Base-by-base conservation (phyloP, 2,329 filamentous ascomycete species). In the Diaporthe batatas region DNA sequence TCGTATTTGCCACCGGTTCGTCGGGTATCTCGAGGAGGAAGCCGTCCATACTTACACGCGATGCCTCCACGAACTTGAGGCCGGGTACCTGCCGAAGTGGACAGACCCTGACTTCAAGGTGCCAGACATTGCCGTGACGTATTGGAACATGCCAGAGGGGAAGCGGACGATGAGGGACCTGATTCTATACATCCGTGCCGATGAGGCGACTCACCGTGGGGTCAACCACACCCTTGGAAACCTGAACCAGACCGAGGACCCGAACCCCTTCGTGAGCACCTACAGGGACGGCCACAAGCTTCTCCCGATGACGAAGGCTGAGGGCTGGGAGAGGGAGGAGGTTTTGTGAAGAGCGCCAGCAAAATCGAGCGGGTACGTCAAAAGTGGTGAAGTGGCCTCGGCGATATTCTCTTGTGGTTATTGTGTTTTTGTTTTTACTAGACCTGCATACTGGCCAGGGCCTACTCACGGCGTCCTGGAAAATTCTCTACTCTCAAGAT, bases 221-320 rank as follows among this genome's bases (percentile, higher is more conserved):
- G 96, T 98, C 77, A 98, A 99, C 83, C 96, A 99, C 81, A 98
- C 96, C 0, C 84, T 99, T 54, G 91, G 93, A 68, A 98, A 98
- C 80, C 86, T 99, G 73, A 86, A 97, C 77, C 94, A 96, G 80
- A 91, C 90, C 68, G 87, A 91, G 44, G 96, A 99, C 79, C 95
- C 96, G 2, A 99, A 99, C 79, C 96, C 96, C 2, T 99, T 96
- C 79, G 92, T 94, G 58, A 93, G 91, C 81, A 88, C 91, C 77
- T 98, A 96, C 85, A 94, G 93, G 82, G 90, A 94, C 75, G 85
- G 86, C 18, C 84, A 84, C 6, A 86, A 86, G 75, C 89, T 90
- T 32, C 94, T 92, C 5, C 89, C 90, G 0, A 88, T 91, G 59
- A 77, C 87, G 36, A 89, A 91, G 80, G 87, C 92, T 0, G 86